Evolutionary conservation across 2,329 filamentous ascomycete genomes (phyloP), one percentile per base, ranked within the genome.

Genomic region (Cladosporium sp.): DNA sequence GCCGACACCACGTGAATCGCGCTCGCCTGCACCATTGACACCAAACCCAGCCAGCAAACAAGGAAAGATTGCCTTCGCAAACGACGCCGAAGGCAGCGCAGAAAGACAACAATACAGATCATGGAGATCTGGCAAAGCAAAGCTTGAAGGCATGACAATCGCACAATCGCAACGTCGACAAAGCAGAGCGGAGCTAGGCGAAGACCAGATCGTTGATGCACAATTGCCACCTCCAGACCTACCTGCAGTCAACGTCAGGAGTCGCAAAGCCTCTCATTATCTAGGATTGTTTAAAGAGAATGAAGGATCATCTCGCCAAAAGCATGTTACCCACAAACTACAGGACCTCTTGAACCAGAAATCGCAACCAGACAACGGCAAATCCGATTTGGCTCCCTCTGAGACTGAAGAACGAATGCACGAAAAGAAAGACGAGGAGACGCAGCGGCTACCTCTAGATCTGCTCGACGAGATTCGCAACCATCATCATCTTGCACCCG

Each of bases 181-280:
- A 62, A 68, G 62, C 58, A 63, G 49, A 60, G 73, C 39, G 73
- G 63, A 65, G 19, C 28, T 62, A 15, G 73, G 75, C 45, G 78
- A 85, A 22, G 84, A 86, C 56, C 83, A 83, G 68, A 80, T 83
- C 42, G 86, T 87, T 60, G 82, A 86, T 69, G 84, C 84, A 17
- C 85, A 83, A 28, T 68, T 87, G 58, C 77, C 83, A 39, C 83
- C 83, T 62, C 74, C 78, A 4, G 83, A 86, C 64, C 74, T 72
- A 13, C 73, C 73, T 22, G 71, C 75, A 25, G 74, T 77, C 24
- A 78, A 83, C 63, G 80, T 81, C 45, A 78, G 84, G 59, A 86
- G 83, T 68, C 78, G 84, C 57, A 87, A 87, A 70, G 83, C 84
- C 40, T 86, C 83, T 66, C 84, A 87, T 65, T 85, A 84, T 64